Conservation (phyloP, 2,329 filamentous ascomycete species). For the Ampelomyces quisqualis region DNA sequence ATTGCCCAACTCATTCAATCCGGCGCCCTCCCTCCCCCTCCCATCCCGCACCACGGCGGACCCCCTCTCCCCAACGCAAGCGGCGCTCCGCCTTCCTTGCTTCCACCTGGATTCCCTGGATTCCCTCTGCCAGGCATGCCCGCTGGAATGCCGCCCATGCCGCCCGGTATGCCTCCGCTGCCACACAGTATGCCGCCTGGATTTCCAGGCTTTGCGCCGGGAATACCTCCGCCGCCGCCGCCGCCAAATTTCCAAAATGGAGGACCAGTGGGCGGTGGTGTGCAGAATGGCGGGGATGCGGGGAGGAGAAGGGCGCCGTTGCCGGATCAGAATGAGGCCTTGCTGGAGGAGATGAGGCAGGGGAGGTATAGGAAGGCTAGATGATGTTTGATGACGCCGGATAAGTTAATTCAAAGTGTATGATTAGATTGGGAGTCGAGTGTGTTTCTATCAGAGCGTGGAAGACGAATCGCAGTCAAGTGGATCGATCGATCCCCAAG, state of each 20-base stretch:
- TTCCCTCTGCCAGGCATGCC: slow-evolving; percentile 22
- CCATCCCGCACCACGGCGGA: slow-evolving; percentile 29
- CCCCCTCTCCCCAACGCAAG: slow-evolving; percentile 20
- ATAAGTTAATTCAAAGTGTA: slow-evolving; percentile 1
- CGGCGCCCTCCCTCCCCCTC: slow-evolving; percentile 41
- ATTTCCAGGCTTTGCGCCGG: too few relatives aligned
- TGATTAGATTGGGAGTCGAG: background rate
- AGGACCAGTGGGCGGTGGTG: slow-evolving; percentile 22
- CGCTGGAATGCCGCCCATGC: slow-evolving; percentile 15
- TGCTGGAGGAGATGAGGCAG: slow-evolving; percentile 71
- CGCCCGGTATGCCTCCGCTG: slow-evolving; percentile 20
- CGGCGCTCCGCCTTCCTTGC: slow-evolving; percentile 24
- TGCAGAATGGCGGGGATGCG: slow-evolving; percentile 2
- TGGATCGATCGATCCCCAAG: too few relatives aligned
- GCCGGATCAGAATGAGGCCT: slow-evolving; percentile 80
- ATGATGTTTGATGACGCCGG: slow-evolving; percentile 1
- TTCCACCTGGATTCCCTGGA: slow-evolving; percentile 28
- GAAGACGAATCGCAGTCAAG: too few relatives aligned
- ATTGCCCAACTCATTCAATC: slow-evolving; percentile 40
- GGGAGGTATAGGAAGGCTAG: slow-evolving; percentile 49
- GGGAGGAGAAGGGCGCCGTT: slow-evolving; percentile 61
- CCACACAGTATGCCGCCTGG: slow-evolving; percentile 18
- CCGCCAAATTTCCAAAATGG: slow-evolving; percentile 31
- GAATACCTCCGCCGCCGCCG: too few relatives aligned
- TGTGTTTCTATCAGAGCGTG: too few relatives aligned